Evolutionary conservation across 2,329 filamentous ascomycete species (phyloP), one percentile per base, ranked within the genome.

Genomic region (Monosporascus sp.): DNA sequence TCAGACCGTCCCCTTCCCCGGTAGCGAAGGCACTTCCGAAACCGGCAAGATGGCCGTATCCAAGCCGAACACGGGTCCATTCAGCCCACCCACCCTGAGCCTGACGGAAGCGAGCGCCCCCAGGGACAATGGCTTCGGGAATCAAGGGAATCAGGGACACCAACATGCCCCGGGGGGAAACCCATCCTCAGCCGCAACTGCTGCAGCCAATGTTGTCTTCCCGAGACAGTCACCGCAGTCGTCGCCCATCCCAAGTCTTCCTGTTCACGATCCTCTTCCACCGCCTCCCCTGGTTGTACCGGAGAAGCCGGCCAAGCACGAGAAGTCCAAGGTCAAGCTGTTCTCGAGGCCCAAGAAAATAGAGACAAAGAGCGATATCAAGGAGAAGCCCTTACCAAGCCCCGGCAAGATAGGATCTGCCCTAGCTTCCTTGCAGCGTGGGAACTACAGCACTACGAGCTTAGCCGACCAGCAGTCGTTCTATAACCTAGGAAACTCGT

Each of bases 281-380:
- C 76, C 70, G 36, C 69, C 69, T 11, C 72, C 71, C 31, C 71
- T 71, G 22, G 66, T 67, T 8, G 62, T 74, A 45, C 71, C 76
- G 2, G 85, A 88, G 60, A 86, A 88, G 68, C 78, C 80, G 22
- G 64, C 68, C 34, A 82, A 83, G 62, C 76, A 81, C 27, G 86
- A 90, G 62, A 89, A 90, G 70, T 85, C 85, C 56, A 91, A 91
- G 71, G 87, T 90, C 68, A 93, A 93, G 74, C 77, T 93, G 27
- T 92, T 92, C 66, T 90, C 86, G 7, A 82, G 89, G 49, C 88
- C 88, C 0, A 87, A 87, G 64, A 91, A 87, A 71, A 88, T 91
- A 61, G 81, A 82, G 49, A 83, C 85, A 53, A 90, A 88, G 66
- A 80, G 83, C 37, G 86, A 90, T 9, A 60, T 77, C 7, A 86